Percentiles rank a stretch among this genome's conserved stretches.
Conservation (phyloP, 208 protist species). For the Trypanosomatidae sp. region DNA sequence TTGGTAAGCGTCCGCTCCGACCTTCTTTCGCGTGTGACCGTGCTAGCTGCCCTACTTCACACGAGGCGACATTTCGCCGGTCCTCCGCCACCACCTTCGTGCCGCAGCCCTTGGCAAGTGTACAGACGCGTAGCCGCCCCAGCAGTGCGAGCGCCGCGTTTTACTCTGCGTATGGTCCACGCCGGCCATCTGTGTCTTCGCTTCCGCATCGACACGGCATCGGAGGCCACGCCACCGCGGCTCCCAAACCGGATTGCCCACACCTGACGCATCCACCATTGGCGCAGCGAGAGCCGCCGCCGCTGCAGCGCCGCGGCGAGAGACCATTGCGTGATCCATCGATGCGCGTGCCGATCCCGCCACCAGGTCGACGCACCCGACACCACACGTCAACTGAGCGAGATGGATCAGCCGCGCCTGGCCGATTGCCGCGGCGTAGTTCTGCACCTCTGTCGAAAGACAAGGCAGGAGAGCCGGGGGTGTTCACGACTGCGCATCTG, state of each 20-base stretch:
- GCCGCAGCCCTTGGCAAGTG: not conserved
- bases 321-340: not conserved
- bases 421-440: too few relatives aligned
- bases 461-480: not conserved
- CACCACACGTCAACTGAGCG: not conserved
- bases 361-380: not conserved
- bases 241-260: not conserved
- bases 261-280: not conserved
- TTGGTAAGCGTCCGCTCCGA: conserved; percentile 7
- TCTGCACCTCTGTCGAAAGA: too few relatives aligned
- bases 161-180: conserved; percentile 3
- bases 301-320: not conserved
- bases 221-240: not conserved
- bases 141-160: conserved; percentile 13
- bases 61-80: not conserved
- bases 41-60: not conserved
- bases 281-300: not conserved
- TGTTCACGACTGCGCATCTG: not conserved
- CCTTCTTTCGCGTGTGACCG: not conserved
- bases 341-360: conserved; percentile 8
- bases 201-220: not conserved
- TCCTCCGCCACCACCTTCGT: not conserved
- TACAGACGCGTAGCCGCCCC: not conserved
- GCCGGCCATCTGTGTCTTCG: not conserved
- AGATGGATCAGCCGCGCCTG: not conserved